Base-by-base conservation (phyloP, 805 yeast genomes). In the Sugiyamaella marilandica region DNA sequence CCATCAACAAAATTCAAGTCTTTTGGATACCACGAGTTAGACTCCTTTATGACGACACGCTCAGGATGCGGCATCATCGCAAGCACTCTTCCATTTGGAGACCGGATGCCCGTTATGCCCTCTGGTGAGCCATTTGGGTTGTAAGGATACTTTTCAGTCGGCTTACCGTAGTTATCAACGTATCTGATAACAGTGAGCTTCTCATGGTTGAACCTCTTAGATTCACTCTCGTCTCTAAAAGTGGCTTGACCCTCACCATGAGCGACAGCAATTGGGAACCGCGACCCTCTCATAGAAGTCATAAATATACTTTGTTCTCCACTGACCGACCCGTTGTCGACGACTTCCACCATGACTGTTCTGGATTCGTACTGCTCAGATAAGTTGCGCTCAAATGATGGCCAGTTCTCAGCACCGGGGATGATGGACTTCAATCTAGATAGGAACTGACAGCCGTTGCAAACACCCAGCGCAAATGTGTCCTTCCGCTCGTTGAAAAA, bases 21-120 rank as follows among this genome's bases (percentile, higher is more conserved):
- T 54, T 75, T 72, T 47, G 97, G 97, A 66, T 88, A 87, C 83
- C 88, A 92, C 2, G 97, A 89, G 74, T 92, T 92, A 52, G 95
- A 76, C 70, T 87, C 96, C 66, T 84, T 75, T 73, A 97, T 80
- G 53, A 84, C 78, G 49, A 87, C 94, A 74, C 99, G 87, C 73
- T 94, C 99, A 21, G 99, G 99, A 70, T 94, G 99, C 45, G 99
- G 99, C 99, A 94, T 94, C 90, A 94, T 82, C 3, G 97, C 97
- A 63, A 94, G 75, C 2, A 94, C 97, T 70, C 99, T 84, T 59
- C 98, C 98, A 66, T 87, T 89, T 50, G 89, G 88, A 50, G 91
- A 82, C 58, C 85, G 77, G 52, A 94, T 81, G 76, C 97, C 99
- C 36, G 97, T 86, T 62, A 94, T 87, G 71, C 96, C 97, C 51